Evolutionary conservation across 768 basidiomycete species (phyloP), one percentile per base, ranked within the genome.

Genomic region (Cystofilobasidium macerans): DNA sequence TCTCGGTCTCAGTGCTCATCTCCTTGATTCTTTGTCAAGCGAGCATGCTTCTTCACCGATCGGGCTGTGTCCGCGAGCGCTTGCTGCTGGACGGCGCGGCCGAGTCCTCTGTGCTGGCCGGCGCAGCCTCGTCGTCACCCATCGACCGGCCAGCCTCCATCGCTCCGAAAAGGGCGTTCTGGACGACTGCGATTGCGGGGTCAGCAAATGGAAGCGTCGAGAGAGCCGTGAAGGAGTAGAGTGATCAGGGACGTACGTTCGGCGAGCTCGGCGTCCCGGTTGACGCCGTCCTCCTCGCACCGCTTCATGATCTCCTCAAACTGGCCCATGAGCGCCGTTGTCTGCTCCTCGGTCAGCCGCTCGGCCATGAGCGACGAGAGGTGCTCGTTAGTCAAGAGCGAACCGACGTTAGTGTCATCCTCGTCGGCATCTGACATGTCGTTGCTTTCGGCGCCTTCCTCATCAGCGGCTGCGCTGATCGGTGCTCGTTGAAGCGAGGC

Each of bases 221-320:
- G 9, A 28, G 38, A 40, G 57, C 32, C n/a, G 24, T 18, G 18
- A 26, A 20, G 30, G 28, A 11, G 14, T 42, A 2, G 33, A 36
- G 8, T 32, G 57, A 38, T 6, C 13, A 4, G n/a, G n/a, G n/a
- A 63, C 67, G 43, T 20, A 68, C 67, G 43, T 38, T 63, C 51
- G 26, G 43, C 54, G 22, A 68, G 57, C 57, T 68, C 67, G 32
- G 36, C 67, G 40, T 68, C 67, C 22, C 67, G 43, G 60, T 68
- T 68, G 57, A 68, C 51, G 22, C 67, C 67, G 33, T 68, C 67
- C 57, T 63, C 67, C 57, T 68, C 67, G n/a, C 47, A 62, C 53
- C 57, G 42, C 56, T 35, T 60, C 67, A 68, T 68, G 28, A 68
- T 51, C 62, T 63, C 67, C 26, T 45, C 67, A 38, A 68, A 68